Conservation (phyloP, 2,329 filamentous ascomycete genomes). For the Hypoxylon sp. region DNA sequence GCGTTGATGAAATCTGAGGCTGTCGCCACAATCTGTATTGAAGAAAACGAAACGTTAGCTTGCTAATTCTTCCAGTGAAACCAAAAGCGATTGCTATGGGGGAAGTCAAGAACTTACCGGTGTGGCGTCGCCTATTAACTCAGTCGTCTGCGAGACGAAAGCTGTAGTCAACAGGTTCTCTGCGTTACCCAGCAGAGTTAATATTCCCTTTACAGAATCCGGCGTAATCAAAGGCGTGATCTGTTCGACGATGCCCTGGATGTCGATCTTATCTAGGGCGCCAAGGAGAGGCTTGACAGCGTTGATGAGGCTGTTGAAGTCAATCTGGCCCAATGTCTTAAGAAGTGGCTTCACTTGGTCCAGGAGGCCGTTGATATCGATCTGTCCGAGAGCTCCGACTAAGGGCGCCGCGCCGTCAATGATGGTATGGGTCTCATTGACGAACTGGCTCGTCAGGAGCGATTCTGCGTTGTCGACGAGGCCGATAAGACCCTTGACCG, state of each 20-base stretch:
- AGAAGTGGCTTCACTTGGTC: slow-evolving; percentile 57
- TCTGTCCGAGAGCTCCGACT: slow-evolving; percentile 54
- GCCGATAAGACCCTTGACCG: slow-evolving; percentile 56
- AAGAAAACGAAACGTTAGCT: slow-evolving; percentile 24
- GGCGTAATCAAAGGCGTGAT: slow-evolving; percentile 61
- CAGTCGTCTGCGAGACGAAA: slow-evolving; percentile 61
- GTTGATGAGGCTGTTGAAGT: slow-evolving; percentile 55
- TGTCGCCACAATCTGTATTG: slow-evolving; percentile 50
- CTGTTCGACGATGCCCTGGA: slow-evolving; percentile 56
- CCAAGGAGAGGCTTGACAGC: slow-evolving; percentile 57
- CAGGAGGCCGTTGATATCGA: slow-evolving; percentile 59
- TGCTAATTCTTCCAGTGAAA: background rate
- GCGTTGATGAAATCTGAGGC: slow-evolving; percentile 53
- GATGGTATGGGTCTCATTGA: slow-evolving; percentile 60
- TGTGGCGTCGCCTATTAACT: slow-evolving; percentile 61
- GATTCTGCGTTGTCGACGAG: slow-evolving; percentile 58
- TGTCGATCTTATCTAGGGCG: slow-evolving; percentile 59
- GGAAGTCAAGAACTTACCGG: slow-evolving; percentile 54
- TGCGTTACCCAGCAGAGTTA: slow-evolving; percentile 58
- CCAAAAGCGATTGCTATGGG: background rate
- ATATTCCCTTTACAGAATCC: slow-evolving; percentile 56
- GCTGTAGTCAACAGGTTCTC: slow-evolving; percentile 56
- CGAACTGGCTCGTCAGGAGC: slow-evolving; percentile 58
- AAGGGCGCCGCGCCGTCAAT: slow-evolving; percentile 58
- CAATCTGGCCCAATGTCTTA: slow-evolving; percentile 55